Base-by-base conservation (phyloP, 495 filamentous ascomycete genomes). In the Pseudevernia furfuracea region DNA sequence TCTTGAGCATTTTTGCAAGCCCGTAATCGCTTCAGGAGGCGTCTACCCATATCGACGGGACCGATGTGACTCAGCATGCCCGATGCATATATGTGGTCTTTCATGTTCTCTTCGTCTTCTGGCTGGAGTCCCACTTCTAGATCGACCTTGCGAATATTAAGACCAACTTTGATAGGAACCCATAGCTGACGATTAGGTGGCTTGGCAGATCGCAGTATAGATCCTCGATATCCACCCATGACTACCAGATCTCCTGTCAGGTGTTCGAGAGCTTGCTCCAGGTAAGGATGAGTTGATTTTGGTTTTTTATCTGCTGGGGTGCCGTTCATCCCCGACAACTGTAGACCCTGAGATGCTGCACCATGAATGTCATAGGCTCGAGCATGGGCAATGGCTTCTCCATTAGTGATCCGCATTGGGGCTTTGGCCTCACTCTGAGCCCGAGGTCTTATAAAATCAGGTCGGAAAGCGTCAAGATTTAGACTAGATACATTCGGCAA, bases 111-210 rank as follows among this genome's bases (percentile, higher is more conserved):
- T 69, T 97, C 93, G 66, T 96, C 93, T 69, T 92, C 89, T 14
- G 83, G 84, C 11, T 87, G 80, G 32, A 97, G 71, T 2, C 92
- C 93, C 55, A 97, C 87, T 71, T 96, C 92, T 10, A 97, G 79
- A 73, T 97, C 89, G 1, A 94, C 92, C 74, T 93, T 95, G 52
- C 92, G 86, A 38, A 98, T 83, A 64, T 96, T 96, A 55, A 98
- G 74, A 10, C 93, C 92, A 28, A 96, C 89, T 74, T 96, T 97
- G 72, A 98, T 86, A 0, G 93, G 93, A 32, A 95, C 87, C 93
- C 93, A 98, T 5, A 96, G 74, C 69, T 92, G 89, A 28, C 91
- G 85, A 63, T 91, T 82, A 0, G 89, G 89, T 0, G 89, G 83
- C 58, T 86, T 85, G 4, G 90, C 87, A n/a, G 93, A 95, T 19